Conservation (phyloP, 257 asterid species). For the Scutellaria minor region DNA sequence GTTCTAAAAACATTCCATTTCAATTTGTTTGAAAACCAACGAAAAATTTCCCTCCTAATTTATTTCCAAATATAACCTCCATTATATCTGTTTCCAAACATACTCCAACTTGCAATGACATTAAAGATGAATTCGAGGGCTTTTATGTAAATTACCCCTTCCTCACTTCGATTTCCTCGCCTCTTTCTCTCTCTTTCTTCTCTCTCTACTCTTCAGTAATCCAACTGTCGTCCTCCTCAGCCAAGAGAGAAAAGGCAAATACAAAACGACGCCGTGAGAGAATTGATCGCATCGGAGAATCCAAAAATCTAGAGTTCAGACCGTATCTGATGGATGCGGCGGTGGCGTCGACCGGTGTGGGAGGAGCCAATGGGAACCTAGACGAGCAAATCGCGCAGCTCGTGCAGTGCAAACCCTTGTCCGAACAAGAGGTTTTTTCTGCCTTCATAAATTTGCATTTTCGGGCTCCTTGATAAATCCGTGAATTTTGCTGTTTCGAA, state of each 20-base stretch:
- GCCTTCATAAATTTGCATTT: not conserved
- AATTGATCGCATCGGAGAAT: constrained; percentile 36
- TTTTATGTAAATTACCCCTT: constrained; percentile 30
- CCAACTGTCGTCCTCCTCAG: constrained; percentile 37
- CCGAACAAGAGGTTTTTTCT: constrained; percentile 69
- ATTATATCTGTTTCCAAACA: constrained; percentile 18
- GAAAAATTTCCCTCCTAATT: not conserved
- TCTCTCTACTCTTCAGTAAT: constrained; percentile 25
- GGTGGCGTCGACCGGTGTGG: constrained; percentile 49
- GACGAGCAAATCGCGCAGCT: constrained; percentile 84
- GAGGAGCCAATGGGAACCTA: constrained; percentile 59
- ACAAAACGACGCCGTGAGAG: constrained; percentile 46
- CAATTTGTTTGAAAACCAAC: not conserved
- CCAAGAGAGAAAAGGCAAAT: constrained; percentile 31
- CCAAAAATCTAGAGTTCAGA: constrained; percentile 40
- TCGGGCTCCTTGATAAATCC: not conserved
- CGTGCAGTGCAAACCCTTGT: constrained; percentile 86
- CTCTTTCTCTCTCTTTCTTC: constrained; percentile 16
- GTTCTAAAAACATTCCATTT: not conserved
- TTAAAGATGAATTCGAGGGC: constrained; percentile 5
- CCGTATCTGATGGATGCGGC: constrained; percentile 52
- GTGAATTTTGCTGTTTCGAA: not conserved
- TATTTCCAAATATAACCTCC: too few species aligned
- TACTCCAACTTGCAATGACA: constrained; percentile 19
- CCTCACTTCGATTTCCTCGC: constrained; percentile 38